Conservation (phyloP, 2,329 filamentous ascomycete species). For the Botrytis squamosa region DNA sequence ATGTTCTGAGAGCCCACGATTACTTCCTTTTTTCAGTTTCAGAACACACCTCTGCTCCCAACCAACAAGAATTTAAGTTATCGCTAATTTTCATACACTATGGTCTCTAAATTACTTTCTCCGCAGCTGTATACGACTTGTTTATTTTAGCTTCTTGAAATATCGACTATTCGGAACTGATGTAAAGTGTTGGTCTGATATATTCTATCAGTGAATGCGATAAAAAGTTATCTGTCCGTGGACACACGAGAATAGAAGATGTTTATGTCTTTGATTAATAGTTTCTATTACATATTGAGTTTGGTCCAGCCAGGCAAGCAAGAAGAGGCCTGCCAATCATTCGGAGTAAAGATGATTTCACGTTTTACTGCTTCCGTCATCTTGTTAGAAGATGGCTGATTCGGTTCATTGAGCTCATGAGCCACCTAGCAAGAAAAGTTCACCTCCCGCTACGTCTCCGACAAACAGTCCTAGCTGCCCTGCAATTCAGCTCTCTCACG, state of each 20-base stretch:
- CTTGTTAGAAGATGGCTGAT: too few species aligned
- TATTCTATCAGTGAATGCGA: background rate
- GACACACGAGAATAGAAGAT: background rate
- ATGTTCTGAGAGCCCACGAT: background rate
- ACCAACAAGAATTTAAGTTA: background rate
- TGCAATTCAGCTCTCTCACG: slow-evolving; percentile 4
- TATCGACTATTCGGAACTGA: background rate
- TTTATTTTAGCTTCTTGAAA: accelerated
- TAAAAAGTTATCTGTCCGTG: background rate
- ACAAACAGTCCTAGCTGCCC: background rate
- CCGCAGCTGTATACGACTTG: background rate
- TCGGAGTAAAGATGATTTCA: background rate
- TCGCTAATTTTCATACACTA: accelerated
- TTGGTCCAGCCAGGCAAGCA: background rate
- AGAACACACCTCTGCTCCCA: background rate
- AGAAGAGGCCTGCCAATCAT: background rate
- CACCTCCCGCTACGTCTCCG: too few species aligned
- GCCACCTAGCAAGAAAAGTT: background rate
- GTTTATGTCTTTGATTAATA: background rate
- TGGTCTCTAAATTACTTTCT: background rate
- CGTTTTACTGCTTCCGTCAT: background rate
- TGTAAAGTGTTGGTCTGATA: background rate
- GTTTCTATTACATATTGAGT: background rate
- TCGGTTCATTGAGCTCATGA: background rate
- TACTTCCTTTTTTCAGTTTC: background rate